Evolutionary conservation across 1,139 yeast species (phyloP), one percentile per base, ranked within the genome.

Genomic region (Debaryomyces nepalensis): DNA sequence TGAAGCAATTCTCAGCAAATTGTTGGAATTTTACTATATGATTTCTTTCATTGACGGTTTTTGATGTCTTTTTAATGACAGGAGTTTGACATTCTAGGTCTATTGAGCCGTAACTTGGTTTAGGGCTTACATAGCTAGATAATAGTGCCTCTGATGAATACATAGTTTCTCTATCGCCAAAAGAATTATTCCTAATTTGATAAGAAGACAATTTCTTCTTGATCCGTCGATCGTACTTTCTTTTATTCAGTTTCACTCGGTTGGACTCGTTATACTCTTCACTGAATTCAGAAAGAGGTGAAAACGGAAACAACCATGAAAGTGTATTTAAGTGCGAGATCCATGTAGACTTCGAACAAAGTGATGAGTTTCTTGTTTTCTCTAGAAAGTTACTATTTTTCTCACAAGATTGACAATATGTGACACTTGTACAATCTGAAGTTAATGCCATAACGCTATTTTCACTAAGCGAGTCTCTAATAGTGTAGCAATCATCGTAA

Each of bases 291-390:
- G 34, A 10, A 21, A 31, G 7, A 31, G 32, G 24, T 23, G 22
- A 10, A 41, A 15, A 21, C n/a, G 64, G 64, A n/a, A 50, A 30
- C 16, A 61, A 42, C 65, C 64, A 61, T 3, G 54, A 46, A 39
- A 58, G 56, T 58, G 59, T 53, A 36, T 58, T 53, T 16, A 58
- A 30, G 18, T 50, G 39, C 10, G 43, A 23, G 16, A 37, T 19
- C 12, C 19, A 26, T 11, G 8, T 26, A 21, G 15, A 37, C 32
- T 16, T 4, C 22, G 15, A n/a, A n/a, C n/a, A n/a, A n/a, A n/a
- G n/a, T n/a, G n/a, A n/a, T n/a, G n/a, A n/a, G n/a, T n/a, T n/a
- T n/a, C n/a, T n/a, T n/a, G n/a, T n/a, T n/a, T n/a, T n/a, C n/a
- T n/a, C n/a, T n/a, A n/a, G n/a, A n/a, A n/a, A n/a, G n/a, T n/a